phyloP scores from a whole-genome alignment of 192 early-diverging fungal genomes.

The Coemansia sp. region DNA sequence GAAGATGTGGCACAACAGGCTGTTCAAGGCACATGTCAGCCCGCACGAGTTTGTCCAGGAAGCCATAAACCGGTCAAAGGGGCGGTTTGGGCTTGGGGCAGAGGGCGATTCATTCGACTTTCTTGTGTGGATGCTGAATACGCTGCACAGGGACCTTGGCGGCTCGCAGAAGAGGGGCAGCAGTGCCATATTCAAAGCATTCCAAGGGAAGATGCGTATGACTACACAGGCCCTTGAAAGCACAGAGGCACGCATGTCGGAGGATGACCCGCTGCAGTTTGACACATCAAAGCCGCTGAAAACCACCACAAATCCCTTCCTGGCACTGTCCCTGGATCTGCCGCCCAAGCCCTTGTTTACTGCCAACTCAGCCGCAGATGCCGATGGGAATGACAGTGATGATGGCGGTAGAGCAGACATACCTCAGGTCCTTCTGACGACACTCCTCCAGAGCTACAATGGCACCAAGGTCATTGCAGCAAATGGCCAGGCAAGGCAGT shows the following conservation, averaged over 20 bases:
- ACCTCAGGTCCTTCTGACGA: conserved; percentile 82
- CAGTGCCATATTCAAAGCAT: conserved; percentile 75
- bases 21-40: conserved; percentile 91
- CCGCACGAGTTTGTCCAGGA: conserved; percentile 96
- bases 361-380: conserved; percentile 76
- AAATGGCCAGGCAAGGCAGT: conserved; percentile 59
- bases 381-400: conserved; percentile 63
- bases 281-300: conserved; percentile 18
- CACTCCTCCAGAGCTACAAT: conserved; percentile 80
- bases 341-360: conserved; percentile 89
- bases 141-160: conserved; percentile 78
- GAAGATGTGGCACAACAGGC: conserved; percentile 88
- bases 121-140: conserved; percentile 88
- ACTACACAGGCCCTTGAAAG: conserved; percentile 59
- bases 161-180: conserved; percentile 67
- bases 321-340: conserved; percentile 83
- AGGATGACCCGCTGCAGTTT: conserved; percentile 11
- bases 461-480: conserved; percentile 54
- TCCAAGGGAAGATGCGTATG: conserved; percentile 80
- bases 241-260: conserved; percentile 16
- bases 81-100: conserved; percentile 69
- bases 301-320: conserved; percentile 56
- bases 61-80: conserved; percentile 72
- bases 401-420: conserved; percentile 43
- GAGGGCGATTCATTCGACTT: conserved; percentile 86